phyloP scores from a whole-genome alignment of 768 basidiomycete species.

The Mycena rebaudengoi region DNA sequence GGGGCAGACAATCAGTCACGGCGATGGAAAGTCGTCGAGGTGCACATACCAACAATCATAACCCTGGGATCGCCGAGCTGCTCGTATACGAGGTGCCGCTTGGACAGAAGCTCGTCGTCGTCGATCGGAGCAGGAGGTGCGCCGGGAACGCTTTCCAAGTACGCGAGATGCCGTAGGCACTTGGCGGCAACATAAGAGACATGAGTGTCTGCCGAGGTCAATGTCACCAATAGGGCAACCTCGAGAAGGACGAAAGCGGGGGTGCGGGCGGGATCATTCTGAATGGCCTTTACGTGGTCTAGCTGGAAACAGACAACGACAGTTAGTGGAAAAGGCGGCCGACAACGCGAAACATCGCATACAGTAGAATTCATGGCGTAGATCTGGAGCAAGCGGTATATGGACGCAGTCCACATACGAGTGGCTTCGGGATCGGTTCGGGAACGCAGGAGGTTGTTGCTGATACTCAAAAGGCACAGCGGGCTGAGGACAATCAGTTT shows the following conservation, averaged over 20 bases:
- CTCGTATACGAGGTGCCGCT: constrained; percentile 79
- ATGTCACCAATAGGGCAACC: constrained; percentile 73
- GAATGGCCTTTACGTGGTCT: constrained; percentile 57
- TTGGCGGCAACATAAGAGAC: constrained; percentile 76
- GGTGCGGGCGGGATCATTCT: constrained; percentile 58
- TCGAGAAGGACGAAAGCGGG: constrained; percentile 75
- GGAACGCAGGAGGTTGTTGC: constrained; percentile 65
- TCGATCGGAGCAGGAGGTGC: constrained; percentile 59
- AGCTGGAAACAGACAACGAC: constrained; percentile 35
- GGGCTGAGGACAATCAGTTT: constrained; percentile 45
- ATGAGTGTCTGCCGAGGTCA: constrained; percentile 73
- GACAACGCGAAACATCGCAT: constrained; percentile 51
- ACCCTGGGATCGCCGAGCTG: constrained; percentile 81
- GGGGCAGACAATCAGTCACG: constrained; percentile 16
- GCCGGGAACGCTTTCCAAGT: constrained; percentile 69
- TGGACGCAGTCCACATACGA: constrained; percentile 73
- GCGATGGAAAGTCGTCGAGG: neutral
- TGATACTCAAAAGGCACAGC: constrained; percentile 55
- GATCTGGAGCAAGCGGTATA: constrained; percentile 67
- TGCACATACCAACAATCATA: constrained; percentile 67
- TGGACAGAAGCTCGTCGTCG: constrained; percentile 69
- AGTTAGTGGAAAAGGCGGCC: neutral
- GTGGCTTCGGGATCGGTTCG: constrained; percentile 69
- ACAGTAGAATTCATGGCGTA: too few species aligned
- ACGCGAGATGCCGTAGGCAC: constrained; percentile 72